Percentiles rank a stretch among this genome's conserved stretches.
These are phyloP conservation scores for Bryoerythrophyllum caledonicum DNA, from an alignment of 225 moss, liverwort and hornwort genomes.

Conservation along the genomic window DNA sequence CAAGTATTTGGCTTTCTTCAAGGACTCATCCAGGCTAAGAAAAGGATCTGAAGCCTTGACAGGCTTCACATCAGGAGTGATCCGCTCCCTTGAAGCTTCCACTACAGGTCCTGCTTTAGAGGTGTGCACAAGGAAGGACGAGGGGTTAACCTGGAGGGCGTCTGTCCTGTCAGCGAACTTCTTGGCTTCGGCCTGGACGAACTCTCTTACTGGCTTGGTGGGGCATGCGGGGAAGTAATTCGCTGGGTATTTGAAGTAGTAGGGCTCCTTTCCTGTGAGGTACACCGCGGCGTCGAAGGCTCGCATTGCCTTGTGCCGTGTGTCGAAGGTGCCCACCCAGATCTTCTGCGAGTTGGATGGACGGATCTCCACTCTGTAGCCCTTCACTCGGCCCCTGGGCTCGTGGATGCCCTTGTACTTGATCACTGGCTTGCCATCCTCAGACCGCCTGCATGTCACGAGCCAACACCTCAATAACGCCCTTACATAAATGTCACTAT, in stretches of 20 bases:
- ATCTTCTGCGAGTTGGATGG: constrained; percentile 28
- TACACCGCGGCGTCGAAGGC: constrained; percentile 40
- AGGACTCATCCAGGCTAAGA: neutral
- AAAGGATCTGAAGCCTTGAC: neutral
- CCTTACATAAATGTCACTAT: neutral
- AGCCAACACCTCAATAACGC: neutral
- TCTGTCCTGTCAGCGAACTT: constrained; percentile 5
- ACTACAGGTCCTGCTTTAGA: neutral
- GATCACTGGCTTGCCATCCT: neutral
- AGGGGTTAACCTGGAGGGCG: neutral
- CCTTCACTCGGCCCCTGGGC: constrained; percentile 47
- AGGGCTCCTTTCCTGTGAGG: constrained; percentile 36
- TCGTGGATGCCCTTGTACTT: constrained; percentile 40
- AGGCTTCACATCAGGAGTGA: neutral
- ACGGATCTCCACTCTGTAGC: constrained; percentile 43
- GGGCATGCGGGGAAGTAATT: constrained; percentile 20
- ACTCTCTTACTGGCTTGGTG: neutral
- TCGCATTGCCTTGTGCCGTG: constrained; percentile 31
- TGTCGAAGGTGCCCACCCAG: constrained; percentile 47
- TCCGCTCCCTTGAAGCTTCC: neutral
- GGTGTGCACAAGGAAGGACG: neutral
- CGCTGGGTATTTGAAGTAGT: constrained; percentile 28
- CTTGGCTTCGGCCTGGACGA: constrained; percentile 14
- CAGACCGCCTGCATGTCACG: constrained; percentile 18
- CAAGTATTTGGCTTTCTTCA: neutral